Evolutionary conservation across 768 basidiomycete genomes (phyloP), one percentile per base, ranked within the genome.

Genomic region (Phlegmacium glaucopus): DNA sequence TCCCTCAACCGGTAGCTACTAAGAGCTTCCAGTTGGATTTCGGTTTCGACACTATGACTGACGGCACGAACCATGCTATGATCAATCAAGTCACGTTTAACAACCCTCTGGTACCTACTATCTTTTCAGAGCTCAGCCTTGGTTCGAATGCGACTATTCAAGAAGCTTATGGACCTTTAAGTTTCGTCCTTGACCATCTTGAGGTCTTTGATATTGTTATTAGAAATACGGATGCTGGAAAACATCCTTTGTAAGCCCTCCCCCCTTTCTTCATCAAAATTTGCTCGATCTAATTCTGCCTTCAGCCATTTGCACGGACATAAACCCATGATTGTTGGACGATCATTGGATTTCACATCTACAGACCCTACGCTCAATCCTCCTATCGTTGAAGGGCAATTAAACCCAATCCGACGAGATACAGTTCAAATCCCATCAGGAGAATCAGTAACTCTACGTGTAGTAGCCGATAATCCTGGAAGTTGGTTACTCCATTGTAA

Each of bases 401-500:
- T 70, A 1, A 99, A 98, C 68, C 95, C 94, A 2, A 81, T 94
- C 59, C 83, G 92, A n/a, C 79, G 95, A 34, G 95, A 99, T 65
- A 94, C 92, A 0, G 71, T 95, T 12, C 78, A 82, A 47, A 80
- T 96, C 42, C 86, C 88, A 3, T 75, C 81, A 4, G 75, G 74
- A 49, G 66, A 77, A 15, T 83, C 83, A 3, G 87, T 78, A 9
- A 88, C 87, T 0, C 68, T 99, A 38, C 82, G 92, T 16, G 66
- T 94, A 57, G 70, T 85, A 39, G 90, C 91, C 1, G 90, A 98
- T 63, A 98, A 98, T 67, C 95, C 95, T 1, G 95, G 95, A 9
- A 83, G 78, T 7, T 94, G 91, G 88, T 65, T 92, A 53, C 78
- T 92, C 62, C 89, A 90, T 63, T 92, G 83, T 85, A 59, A 45